phyloP scores from a whole-genome alignment of 495 filamentous ascomycete species.

The Trichoderma virens region DNA sequence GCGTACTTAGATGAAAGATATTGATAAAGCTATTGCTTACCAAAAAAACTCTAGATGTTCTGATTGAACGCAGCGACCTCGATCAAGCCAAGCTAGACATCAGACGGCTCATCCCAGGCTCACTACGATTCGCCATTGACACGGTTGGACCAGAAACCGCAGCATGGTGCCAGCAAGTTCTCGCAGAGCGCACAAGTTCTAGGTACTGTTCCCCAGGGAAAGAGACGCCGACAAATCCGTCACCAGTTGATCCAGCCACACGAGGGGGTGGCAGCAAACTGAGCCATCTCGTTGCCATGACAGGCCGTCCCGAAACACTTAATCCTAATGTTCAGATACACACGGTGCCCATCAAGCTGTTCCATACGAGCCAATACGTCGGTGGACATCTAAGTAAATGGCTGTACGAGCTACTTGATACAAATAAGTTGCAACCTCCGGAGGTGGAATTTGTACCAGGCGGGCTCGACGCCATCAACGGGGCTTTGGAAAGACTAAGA shows the following conservation, averaged over 20 bases:
- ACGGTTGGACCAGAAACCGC: constrained; percentile 50
- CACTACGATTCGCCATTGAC: constrained; percentile 49
- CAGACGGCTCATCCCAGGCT: constrained; percentile 35
- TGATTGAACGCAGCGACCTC: constrained; percentile 48
- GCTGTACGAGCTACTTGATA: constrained; percentile 9
- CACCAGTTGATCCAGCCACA: constrained; percentile 15
- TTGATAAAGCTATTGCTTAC: neutral
- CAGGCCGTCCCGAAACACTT: constrained; percentile 49
- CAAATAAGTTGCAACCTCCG: neutral
- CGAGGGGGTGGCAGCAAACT: constrained; percentile 15
- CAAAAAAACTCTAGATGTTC: constrained; percentile 37
- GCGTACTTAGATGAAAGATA: too few species aligned
- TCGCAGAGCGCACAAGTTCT: constrained; percentile 1
- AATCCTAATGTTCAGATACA: constrained; percentile 40
- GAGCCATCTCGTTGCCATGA: constrained; percentile 54
- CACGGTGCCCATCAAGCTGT: constrained; percentile 61
- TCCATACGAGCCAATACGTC: constrained; percentile 33
- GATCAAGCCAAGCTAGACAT: constrained; percentile 48
- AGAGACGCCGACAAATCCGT: neutral
- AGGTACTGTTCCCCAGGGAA: neutral
- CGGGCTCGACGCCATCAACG: constrained; percentile 3
- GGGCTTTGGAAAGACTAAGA: constrained; percentile 1
- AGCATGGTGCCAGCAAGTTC: constrained; percentile 8
- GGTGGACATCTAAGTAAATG: constrained; percentile 10
- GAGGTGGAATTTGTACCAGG: neutral